These are phyloP conservation scores for Boletus sp. DNA, from an alignment of 768 basidiomycete genomes.

Conservation along the genomic window DNA sequence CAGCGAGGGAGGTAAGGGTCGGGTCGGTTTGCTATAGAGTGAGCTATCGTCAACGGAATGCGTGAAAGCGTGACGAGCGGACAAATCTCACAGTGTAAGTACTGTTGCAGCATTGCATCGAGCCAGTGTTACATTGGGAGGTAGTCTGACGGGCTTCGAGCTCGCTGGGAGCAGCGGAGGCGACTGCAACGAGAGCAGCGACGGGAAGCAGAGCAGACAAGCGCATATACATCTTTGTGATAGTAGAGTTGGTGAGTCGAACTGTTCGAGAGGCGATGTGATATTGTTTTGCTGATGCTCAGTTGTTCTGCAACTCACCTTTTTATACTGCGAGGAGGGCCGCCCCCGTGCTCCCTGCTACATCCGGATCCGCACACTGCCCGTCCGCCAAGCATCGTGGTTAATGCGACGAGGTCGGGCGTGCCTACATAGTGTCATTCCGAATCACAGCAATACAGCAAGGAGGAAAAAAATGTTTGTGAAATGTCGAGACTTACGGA, in stretches of 20 bases:
- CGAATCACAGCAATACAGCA: background rate
- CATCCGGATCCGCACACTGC: background rate
- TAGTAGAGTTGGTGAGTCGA: background rate
- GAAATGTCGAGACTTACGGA: background rate
- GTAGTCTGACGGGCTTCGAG: background rate
- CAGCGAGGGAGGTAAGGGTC: background rate
- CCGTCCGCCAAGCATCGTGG: background rate
- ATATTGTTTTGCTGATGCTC: background rate
- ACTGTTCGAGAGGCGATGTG: background rate
- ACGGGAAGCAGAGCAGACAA: conserved; percentile 5
- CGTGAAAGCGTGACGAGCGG: too few species aligned
- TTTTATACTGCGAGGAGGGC: conserved; percentile 9
- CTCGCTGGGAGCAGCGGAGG: conserved; percentile 3
- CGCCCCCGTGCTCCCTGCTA: too few species aligned
- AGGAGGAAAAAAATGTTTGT: rapidly evolving
- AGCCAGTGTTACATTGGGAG: conserved; percentile 12
- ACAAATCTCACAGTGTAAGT: background rate
- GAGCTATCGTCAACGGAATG: background rate
- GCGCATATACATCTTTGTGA: conserved; percentile 7
- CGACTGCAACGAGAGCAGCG: conserved; percentile 7
- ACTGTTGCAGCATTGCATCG: conserved; percentile 7
- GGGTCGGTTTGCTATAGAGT: background rate
- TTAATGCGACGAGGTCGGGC: background rate
- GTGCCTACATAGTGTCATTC: background rate
- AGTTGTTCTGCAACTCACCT: background rate